Conservation (phyloP, 306 rosid species). For the Mucuna pruriens region DNA sequence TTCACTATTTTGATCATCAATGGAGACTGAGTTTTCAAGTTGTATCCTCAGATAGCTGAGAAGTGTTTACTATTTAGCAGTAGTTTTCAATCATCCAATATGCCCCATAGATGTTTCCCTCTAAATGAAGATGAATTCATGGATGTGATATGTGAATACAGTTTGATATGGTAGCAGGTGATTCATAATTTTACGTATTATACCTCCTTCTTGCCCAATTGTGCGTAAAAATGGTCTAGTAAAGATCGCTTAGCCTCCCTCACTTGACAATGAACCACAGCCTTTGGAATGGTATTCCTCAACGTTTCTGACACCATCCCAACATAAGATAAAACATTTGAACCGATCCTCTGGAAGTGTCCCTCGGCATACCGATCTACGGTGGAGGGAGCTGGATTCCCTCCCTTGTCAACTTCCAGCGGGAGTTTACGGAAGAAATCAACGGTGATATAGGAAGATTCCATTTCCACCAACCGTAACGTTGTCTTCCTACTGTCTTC, state of each 20-base stretch:
- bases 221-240: slow-evolving; percentile 74
- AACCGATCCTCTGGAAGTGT: slow-evolving; percentile 75
- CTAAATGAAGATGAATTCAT: neutral
- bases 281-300: slow-evolving; percentile 87
- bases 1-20: neutral
- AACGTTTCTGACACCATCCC: slow-evolving; percentile 91
- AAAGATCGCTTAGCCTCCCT: slow-evolving; percentile 55
- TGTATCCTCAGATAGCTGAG: neutral
- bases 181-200: neutral
- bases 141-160: neutral
- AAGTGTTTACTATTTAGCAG: neutral
- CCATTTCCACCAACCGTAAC: slow-evolving; percentile 91
- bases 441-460: slow-evolving; percentile 90
- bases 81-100: neutral
- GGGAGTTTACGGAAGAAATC: slow-evolving; percentile 96
- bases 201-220: slow-evolving; percentile 87
- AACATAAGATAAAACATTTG: slow-evolving; percentile 80
- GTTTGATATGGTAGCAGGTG: slow-evolving; percentile 1
- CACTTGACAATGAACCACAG: slow-evolving; percentile 97
- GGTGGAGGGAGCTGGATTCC: slow-evolving; percentile 49
- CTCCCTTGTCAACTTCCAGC: slow-evolving; percentile 71
- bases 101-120: neutral
- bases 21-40: neutral
- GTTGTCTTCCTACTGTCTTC: slow-evolving; percentile 83
- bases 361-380: slow-evolving; percentile 78